Conservation (phyloP, 257 asterid species). For the Voacanga thouarsii region DNA sequence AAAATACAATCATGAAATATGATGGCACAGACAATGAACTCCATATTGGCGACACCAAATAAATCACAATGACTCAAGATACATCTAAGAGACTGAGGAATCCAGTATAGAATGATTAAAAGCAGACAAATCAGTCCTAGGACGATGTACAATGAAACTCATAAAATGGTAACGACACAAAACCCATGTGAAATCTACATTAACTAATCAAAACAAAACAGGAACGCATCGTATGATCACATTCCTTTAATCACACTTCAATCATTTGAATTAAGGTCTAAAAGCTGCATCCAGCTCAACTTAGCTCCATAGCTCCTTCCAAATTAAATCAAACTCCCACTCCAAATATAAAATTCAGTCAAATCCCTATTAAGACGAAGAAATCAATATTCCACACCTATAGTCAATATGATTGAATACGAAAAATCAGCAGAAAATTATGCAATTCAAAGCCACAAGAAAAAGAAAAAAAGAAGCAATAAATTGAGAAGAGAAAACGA, state of each 20-base stretch:
- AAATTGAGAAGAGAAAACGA: neutral
- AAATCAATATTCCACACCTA: neutral
- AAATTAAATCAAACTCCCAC: neutral
- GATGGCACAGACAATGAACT: neutral
- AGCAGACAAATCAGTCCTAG: neutral
- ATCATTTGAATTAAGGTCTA: neutral
- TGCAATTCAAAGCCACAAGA: neutral
- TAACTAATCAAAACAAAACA: neutral
- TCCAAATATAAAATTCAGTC: neutral
- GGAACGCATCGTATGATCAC: neutral
- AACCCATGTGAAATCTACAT: slow-evolving; percentile 11
- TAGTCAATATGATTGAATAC: neutral
- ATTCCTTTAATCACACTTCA: neutral
- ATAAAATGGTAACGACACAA: neutral
- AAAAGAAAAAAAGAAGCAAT: neutral
- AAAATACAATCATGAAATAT: neutral
- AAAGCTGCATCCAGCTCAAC: neutral
- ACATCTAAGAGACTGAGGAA: neutral
- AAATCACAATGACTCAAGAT: neutral
- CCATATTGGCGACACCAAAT: neutral
- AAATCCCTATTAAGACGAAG: neutral
- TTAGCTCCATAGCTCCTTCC: neutral
- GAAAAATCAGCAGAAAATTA: too few species aligned
- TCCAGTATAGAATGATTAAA: neutral
- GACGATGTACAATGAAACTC: neutral